Conservation (phyloP, 2,329 filamentous ascomycete genomes). For the Lasiodiplodia gonubiensis region DNA sequence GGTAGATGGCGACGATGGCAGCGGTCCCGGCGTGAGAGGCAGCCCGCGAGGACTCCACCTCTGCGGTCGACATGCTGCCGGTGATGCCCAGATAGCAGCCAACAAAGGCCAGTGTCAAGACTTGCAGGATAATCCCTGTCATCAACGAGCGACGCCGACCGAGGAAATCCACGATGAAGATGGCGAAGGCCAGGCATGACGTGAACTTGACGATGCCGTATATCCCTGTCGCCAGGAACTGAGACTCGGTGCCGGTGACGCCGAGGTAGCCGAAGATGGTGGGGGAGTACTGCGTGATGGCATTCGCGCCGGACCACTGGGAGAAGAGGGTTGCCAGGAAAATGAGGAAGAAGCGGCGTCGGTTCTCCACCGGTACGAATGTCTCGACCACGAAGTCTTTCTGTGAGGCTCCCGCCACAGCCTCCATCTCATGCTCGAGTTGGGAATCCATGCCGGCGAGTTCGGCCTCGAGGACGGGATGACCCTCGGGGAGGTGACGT, state of each 20-base stretch:
- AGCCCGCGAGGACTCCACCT: slow-evolving; percentile 34
- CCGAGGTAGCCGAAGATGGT: slow-evolving; percentile 33
- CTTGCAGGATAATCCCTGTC: slow-evolving; percentile 42
- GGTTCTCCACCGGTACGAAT: too few relatives aligned
- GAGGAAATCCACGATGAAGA: slow-evolving; percentile 38
- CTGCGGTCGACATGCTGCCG: slow-evolving; percentile 36
- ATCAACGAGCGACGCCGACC: slow-evolving; percentile 42
- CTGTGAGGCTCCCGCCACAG: too few relatives aligned
- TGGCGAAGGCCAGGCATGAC: slow-evolving; percentile 37
- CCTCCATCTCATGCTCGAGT: too few relatives aligned
- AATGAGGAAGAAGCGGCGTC: too few relatives aligned
- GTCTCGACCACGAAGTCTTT: too few relatives aligned
- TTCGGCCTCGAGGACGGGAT: too few relatives aligned
- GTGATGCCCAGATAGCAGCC: slow-evolving; percentile 30
- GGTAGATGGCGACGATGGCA: slow-evolving; percentile 53
- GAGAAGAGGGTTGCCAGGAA: slow-evolving; percentile 18
- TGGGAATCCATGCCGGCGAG: too few relatives aligned
- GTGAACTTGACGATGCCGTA: slow-evolving; percentile 33
- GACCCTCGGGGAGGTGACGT: too few relatives aligned
- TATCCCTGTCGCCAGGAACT: slow-evolving; percentile 31
- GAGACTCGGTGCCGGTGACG: slow-evolving; percentile 29
- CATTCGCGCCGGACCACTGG: slow-evolving; percentile 33
- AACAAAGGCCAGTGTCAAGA: slow-evolving; percentile 31
- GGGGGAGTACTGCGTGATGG: slow-evolving; percentile 32
- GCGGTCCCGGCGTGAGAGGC: slow-evolving; percentile 41